These are phyloP conservation scores for Urtica urens DNA, from an alignment of 306 rosid species.

Conservation along the genomic window DNA sequence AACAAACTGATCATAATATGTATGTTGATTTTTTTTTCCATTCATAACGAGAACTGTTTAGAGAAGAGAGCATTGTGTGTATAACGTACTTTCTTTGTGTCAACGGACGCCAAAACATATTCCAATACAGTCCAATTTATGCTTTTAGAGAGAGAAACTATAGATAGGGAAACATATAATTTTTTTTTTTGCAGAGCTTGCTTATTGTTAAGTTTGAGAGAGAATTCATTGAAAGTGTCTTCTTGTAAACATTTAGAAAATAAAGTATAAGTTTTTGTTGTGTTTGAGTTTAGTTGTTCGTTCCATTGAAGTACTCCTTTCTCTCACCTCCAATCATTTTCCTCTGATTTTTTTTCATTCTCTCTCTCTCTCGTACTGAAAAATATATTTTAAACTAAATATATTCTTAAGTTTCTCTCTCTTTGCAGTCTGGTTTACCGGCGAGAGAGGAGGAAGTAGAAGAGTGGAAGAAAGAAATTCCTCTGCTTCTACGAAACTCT, in stretches of 20 bases:
- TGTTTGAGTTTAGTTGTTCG: neutral
- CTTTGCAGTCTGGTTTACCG: constrained; percentile 50
- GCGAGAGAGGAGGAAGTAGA: constrained; percentile 76
- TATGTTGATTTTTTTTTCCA: constrained; percentile 6
- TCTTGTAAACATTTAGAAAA: no score
- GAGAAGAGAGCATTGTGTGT: neutral
- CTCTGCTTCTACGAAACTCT: constrained; percentile 91
- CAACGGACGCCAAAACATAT: constrained; percentile 52
- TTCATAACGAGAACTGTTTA: constrained; percentile 15
- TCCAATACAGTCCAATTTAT: constrained; percentile 35
- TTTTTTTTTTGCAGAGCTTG: no score
- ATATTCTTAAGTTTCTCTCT: constrained; percentile 17
- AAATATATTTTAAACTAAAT: neutral
- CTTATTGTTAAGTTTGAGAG: no score
- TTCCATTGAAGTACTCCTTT: constrained; percentile 22
- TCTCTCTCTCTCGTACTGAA: neutral
- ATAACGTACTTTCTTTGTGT: constrained; percentile 19
- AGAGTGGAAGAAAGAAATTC: constrained; percentile 65
- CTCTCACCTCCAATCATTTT: constrained; percentile 71
- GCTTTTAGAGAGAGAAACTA: neutral
- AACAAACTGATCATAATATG: no score
- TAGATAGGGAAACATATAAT: constrained; percentile 1
- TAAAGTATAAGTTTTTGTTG: neutral
- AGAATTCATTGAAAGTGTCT: no score
- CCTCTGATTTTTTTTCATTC: neutral